Evolutionary conservation across 441 rosid species (phyloP), one percentile per base, ranked within the genome.

Genomic region (Hura crepitans): DNA sequence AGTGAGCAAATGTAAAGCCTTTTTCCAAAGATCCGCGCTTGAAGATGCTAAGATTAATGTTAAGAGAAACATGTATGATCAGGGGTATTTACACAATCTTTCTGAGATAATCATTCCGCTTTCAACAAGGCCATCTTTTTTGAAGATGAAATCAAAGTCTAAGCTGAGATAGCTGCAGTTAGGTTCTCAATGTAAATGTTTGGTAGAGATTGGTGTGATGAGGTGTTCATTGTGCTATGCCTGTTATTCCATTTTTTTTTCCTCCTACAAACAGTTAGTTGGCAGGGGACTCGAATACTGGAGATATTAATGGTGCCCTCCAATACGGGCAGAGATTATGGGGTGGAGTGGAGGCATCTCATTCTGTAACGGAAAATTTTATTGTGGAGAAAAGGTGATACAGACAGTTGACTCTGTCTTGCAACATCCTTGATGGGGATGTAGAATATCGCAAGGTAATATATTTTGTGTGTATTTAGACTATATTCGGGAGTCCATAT

Each of bases 51-150:
- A 76, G 57, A 77, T 74, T 0, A 82, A 81, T 33, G 66, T 63
- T 13, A 86, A 83, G 82, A 81, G 62, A 47, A 91, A 90, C 76
- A 7, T 74, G 67, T 86, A 89, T 25, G 89, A 88, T 70, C 80
- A 78, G 77, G 96, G 96, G n/a, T 72, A 77, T 71, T 62, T 84
- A n/a, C 77, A 72, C 67, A 89, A 91, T 76, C 1, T 88, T 22
- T 69, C 74, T 51, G 96, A 93, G 88, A 72, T 91, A 75, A 65
- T 91, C 39, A 77, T 81, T 59, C 98, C 98, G 11, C 46, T 75
- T 33, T 89, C 97, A 18, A 75, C 82, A 11, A 88, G 95, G 77
- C 57, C 54, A 8, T 77, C 85, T 4, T 82, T 85, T 82, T 75
- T 51, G 20, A 74, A 31, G 60, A 68, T 74, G 33, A 89, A 84